A percentile compares a stretch with the other conserved stretches of the same genome.
These are phyloP conservation scores for Penicillium robsamsonii DNA, from an alignment of 495 filamentous ascomycete genomes.

Conservation along the genomic window DNA sequence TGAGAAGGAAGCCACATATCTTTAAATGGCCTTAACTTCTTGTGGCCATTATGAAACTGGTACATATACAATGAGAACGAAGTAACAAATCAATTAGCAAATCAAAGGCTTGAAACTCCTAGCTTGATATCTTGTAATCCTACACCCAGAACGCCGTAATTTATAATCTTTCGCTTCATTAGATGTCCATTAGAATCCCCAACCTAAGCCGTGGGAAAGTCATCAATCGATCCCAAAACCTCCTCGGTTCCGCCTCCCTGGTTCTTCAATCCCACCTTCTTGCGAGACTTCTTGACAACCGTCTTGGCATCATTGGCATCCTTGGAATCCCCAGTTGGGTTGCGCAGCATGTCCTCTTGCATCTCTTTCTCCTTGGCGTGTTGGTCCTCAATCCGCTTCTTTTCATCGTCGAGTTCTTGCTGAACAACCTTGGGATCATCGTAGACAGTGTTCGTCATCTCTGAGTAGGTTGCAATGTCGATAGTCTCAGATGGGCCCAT, in stretches of 20 bases:
- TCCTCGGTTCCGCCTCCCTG: constrained; percentile 43
- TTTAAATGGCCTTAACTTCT: background rate
- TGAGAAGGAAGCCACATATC: background rate
- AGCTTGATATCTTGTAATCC: constrained; percentile 12
- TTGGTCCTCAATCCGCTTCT: constrained; percentile 61
- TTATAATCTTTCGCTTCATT: background rate
- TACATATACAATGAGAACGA: background rate
- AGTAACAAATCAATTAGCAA: background rate
- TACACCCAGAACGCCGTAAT: constrained; percentile 17
- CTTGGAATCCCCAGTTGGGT: constrained; percentile 38
- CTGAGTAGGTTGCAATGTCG: constrained; percentile 65
- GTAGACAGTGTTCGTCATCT: constrained; percentile 55
- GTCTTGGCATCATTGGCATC: constrained; percentile 40
- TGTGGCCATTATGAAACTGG: background rate
- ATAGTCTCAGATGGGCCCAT: constrained; percentile 57
- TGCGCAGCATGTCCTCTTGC: constrained; percentile 51
- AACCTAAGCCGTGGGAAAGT: constrained; percentile 31
- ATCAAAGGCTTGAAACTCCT: constrained; percentile 15
- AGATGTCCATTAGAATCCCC: constrained; percentile 6
- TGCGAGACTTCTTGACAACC: constrained; percentile 37
- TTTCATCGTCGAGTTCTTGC: constrained; percentile 69
- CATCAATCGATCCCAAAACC: constrained; percentile 41
- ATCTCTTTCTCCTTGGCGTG: constrained; percentile 58
- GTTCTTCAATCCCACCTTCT: constrained; percentile 33
- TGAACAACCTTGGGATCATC: constrained; percentile 55